Base-by-base conservation (phyloP, 257 asterid genomes). In the Leptodermis oblonga region DNA sequence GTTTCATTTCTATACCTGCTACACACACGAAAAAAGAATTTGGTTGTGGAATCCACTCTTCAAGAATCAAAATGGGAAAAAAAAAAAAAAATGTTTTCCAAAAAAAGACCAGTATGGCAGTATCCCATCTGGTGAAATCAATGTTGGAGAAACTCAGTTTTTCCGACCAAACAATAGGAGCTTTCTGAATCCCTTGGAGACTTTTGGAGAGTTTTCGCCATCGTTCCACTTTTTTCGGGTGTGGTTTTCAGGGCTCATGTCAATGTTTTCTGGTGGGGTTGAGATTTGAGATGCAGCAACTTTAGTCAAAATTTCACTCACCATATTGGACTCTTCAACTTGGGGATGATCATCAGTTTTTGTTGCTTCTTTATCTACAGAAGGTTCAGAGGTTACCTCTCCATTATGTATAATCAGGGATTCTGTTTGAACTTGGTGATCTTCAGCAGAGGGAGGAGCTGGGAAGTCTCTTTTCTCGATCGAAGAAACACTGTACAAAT, bases 141-240 rank as follows among this genome's bases (percentile, higher is more conserved):
- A 13, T 30, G 68, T 17, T 18, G 52, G 39, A 63, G 72, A 33
- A 48, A 39, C 42, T 86, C 88, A 83, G 79, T 65, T 73, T 74
- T 78, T 83, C 60, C 89, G 81, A 62, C 96, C 95, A 48, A 89
- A 89, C 36, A 82, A 76, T 42, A 89, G 88, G 73, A 89, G 90
- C 71, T 80, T 84, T 73, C 96, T 76, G 80, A 89, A 79, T 73
- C 96, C 96, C 75, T 86, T 87, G 6, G 92, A 74, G 67, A 79
- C 68, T 77, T 80, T 87, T 17, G 90, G 85, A 48, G 88, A 79
- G 80, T 62, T 77, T 80, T 86, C 95, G 22, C 84, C 86, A 3
- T 71, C 77, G 62, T 64, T 81, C 96, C 96, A 89, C 82, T 89
- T 89, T 82, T 83, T 87, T 68, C 95, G 75, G 18, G 84, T 68